Percentiles rank a stretch among this genome's conserved stretches.
phyloP scores from a whole-genome alignment of 495 filamentous ascomycete genomes.

The Pyronema omphalodes region DNA sequence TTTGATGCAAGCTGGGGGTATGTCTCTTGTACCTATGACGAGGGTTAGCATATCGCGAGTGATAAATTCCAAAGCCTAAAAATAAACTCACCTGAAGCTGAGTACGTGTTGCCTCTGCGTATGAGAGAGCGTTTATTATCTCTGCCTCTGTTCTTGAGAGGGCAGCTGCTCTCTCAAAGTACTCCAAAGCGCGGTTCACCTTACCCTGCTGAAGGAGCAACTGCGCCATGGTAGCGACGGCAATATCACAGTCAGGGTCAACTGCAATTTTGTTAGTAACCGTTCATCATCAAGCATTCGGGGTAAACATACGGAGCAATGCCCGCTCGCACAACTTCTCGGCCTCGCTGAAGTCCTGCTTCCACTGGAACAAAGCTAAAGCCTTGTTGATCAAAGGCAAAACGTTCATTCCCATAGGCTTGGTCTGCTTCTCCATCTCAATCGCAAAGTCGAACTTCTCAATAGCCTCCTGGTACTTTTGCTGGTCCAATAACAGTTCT shows the following conservation, averaged over 20 bases:
- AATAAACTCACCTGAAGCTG: constrained; percentile 48
- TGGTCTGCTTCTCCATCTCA: constrained; percentile 88
- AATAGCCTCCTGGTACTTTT: constrained; percentile 85
- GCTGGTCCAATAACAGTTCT: constrained; percentile 92
- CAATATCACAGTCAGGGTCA: constrained; percentile 96
- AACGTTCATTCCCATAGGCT: constrained; percentile 90
- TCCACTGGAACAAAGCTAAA: constrained; percentile 91
- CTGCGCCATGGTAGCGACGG: constrained; percentile 97
- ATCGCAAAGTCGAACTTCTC: constrained; percentile 96
- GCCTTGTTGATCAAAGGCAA: constrained; percentile 97
- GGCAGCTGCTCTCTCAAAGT: constrained; percentile 91
- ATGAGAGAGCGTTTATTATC: constrained; percentile 88
- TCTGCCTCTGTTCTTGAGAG: constrained; percentile 90
- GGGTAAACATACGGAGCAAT: constrained; percentile 62
- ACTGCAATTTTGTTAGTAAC: constrained; percentile 38
- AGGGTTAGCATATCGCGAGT: constrained; percentile 9
- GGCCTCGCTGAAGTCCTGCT: constrained; percentile 83
- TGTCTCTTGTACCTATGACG: constrained; percentile 68
- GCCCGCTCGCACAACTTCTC: constrained; percentile 95
- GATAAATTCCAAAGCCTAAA: constrained; percentile 6
- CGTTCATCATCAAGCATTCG: neutral
- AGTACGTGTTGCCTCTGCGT: constrained; percentile 91
- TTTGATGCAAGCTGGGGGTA: constrained; percentile 83
- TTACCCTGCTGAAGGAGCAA: constrained; percentile 95
- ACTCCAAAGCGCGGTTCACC: constrained; percentile 83